Evolutionary conservation across 2,329 filamentous ascomycete genomes (phyloP).

Genomic region (Cercospora sp.): DNA sequence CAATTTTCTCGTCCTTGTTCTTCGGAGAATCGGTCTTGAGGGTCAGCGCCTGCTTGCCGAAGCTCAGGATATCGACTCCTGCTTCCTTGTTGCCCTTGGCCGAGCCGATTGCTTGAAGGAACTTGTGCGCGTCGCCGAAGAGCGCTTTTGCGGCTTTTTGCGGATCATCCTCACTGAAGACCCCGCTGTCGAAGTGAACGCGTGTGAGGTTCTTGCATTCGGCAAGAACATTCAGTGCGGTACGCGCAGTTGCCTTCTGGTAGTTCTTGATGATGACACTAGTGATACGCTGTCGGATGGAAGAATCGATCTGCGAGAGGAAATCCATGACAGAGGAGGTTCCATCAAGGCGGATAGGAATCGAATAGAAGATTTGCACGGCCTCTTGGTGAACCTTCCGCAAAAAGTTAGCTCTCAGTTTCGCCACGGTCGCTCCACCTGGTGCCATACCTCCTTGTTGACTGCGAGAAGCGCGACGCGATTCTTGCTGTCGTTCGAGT

Average conservation of each 20-base stretch:
- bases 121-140: conserved; percentile 38
- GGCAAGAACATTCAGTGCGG: conserved; percentile 37
- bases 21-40: conserved; percentile 30
- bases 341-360: conserved; percentile 36
- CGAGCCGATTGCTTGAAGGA: conserved; percentile 31
- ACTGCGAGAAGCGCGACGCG: conserved; percentile 37
- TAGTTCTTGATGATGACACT: conserved; percentile 35
- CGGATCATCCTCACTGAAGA: conserved; percentile 34
- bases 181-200: conserved; percentile 35
- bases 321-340: conserved; percentile 38
- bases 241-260: conserved; percentile 35
- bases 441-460: conserved; percentile 36
- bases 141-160: conserved; percentile 40
- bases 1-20: conserved; percentile 19
- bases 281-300: conserved; percentile 28
- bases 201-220: conserved; percentile 34
- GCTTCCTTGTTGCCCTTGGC: conserved; percentile 30
- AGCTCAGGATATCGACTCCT: conserved; percentile 34
- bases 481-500: conserved; percentile 34
- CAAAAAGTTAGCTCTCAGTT: background rate
- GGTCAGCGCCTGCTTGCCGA: conserved; percentile 33
- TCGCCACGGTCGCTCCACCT: background rate
- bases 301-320: conserved; percentile 31
- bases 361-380: conserved; percentile 36
- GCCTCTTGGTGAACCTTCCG: conserved; percentile 35